Evolutionary conservation across 2,329 filamentous ascomycete species (phyloP), one percentile per base, ranked within the genome.

Genomic region (Fusarium secorum): DNA sequence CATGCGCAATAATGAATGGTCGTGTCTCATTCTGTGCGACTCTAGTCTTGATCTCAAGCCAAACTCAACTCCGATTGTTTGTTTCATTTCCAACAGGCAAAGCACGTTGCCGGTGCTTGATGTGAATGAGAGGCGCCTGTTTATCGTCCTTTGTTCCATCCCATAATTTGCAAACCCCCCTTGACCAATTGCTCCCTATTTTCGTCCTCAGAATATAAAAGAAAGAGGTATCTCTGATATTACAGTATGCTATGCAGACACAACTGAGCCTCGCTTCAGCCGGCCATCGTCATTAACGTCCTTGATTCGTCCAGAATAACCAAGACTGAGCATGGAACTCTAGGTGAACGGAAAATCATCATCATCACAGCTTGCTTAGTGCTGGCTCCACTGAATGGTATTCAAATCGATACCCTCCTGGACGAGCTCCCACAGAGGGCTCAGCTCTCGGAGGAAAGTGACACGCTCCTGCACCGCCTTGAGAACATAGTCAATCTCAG

Each of bases 341-440:
- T 26, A 20, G 18, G 18, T 38, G 38, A 60, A 33, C 30, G 36
- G 24, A 57, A 33, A 61, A 56, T 53, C 45, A 44, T 65, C 54
- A 49, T 69, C 33, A 42, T 44, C 32, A 44, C 22, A 57, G 26
- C 32, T 33, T 42, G 11, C 65, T 88, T 85, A 98, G 82, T 99
- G 96, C 85, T 98, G 95, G 79, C 93, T 97, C 96, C 96, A 99
- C 83, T 99, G 91, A 77, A 99, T 99, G 45, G 94, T 97, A 82
- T 97, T 93, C 74, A 99, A 84, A 79, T 97, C 96, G 71, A 99
- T 89, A 20, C 96, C 96, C 81, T 99, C 96, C 83, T 99, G 96
- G 17, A 99, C 96, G 72, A 99, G 84, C 83, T 99, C 96, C 96
- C 96, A 99, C 62, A 99, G 84, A 41, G 96, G 96, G 79, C 95